These are phyloP conservation scores for Diaporthe capsici DNA, from an alignment of 2,329 filamentous ascomycete species.

Conservation along the genomic window DNA sequence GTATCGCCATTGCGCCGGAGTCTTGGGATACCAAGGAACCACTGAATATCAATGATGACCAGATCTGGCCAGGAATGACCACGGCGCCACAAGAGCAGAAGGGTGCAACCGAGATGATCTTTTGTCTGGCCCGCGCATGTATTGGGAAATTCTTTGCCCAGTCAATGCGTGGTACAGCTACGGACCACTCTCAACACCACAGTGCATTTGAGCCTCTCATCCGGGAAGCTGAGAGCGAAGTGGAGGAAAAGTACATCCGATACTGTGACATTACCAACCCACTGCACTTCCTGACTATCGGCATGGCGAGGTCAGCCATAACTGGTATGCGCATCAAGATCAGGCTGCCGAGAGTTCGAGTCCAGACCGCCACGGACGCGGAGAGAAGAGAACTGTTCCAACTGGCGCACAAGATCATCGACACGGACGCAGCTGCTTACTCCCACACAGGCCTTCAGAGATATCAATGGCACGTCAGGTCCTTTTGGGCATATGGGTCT, in stretches of 20 bases:
- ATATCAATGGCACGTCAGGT: conserved; percentile 51
- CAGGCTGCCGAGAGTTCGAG: conserved; percentile 44
- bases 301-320: conserved; percentile 47
- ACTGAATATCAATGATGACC: conserved; percentile 55
- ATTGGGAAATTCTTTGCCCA: conserved; percentile 56
- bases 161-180: conserved; percentile 36
- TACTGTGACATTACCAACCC: conserved; percentile 60
- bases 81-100: conserved; percentile 47
- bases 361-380: conserved; percentile 46
- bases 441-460: conserved; percentile 44
- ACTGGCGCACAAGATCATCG: conserved; percentile 55
- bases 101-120: conserved; percentile 54
- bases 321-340: conserved; percentile 46
- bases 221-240: conserved; percentile 56
- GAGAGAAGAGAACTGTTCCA: conserved; percentile 47
- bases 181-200: conserved; percentile 44
- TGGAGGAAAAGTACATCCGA: conserved; percentile 59
- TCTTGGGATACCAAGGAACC: conserved; percentile 51
- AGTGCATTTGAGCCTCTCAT: conserved; percentile 52
- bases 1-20: conserved; percentile 43
- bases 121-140: conserved; percentile 54
- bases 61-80: conserved; percentile 55
- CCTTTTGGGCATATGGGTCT: conserved; percentile 47
- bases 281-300: conserved; percentile 52
- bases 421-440: conserved; percentile 52